These are phyloP conservation scores for Cyanidium caldarium DNA, from an alignment of 23 red algal species.

Conservation along the genomic window DNA sequence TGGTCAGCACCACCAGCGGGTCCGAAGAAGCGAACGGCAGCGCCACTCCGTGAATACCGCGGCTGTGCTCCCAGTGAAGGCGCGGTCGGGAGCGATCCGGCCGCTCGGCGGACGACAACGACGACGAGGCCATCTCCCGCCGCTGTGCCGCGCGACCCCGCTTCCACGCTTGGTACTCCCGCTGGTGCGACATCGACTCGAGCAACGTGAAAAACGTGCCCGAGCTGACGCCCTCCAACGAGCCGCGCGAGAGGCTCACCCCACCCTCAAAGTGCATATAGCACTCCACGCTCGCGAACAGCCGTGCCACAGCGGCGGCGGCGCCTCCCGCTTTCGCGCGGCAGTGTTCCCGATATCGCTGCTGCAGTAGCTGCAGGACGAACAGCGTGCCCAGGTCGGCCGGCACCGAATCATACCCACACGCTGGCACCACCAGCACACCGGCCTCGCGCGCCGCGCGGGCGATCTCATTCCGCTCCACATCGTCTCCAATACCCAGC, in stretches of 20 bases:
- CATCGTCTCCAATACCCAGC: not conserved
- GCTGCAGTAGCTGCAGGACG: not conserved
- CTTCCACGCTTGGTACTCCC: not conserved
- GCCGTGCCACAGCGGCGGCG: not conserved
- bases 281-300: not conserved
- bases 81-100: not conserved
- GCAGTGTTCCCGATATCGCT: not conserved
- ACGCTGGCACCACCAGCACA: constrained; percentile 1
- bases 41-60: not conserved
- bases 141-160: not conserved
- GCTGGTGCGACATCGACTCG: not conserved
- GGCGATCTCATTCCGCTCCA: not conserved
- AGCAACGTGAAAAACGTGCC: not conserved
- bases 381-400: not conserved
- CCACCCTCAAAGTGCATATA: not conserved
- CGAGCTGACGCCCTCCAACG: not conserved
- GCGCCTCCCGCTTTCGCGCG: too few species aligned
- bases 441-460: not conserved
- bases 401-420: constrained; percentile 2
- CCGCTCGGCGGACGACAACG: not conserved
- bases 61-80: not conserved
- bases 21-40: not conserved
- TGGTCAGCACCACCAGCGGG: not conserved
- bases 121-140: not conserved
- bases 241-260: not conserved